These are phyloP conservation scores for Aspergillus candidus DNA, from an alignment of 2,329 filamentous ascomycete species.

Conservation along the genomic window DNA sequence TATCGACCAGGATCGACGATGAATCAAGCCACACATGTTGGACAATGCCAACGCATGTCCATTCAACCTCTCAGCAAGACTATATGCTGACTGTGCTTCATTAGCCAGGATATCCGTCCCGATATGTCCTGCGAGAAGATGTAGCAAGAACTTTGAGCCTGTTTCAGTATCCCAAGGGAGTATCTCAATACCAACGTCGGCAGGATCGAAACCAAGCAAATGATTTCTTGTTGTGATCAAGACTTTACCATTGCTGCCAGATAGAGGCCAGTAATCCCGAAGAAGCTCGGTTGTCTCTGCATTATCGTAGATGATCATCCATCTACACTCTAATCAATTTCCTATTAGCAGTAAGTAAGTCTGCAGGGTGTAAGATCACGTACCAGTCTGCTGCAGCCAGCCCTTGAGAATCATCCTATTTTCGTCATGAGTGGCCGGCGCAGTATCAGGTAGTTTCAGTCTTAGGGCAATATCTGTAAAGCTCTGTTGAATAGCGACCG, in stretches of 20 bases:
- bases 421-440: background rate
- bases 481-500: slow-evolving; percentile 1
- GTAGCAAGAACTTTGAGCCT: slow-evolving; percentile 3
- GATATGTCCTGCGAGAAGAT: slow-evolving; percentile 1
- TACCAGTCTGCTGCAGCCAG: slow-evolving; percentile 3
- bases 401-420: background rate
- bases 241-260: background rate
- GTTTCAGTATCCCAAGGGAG: slow-evolving; percentile 1
- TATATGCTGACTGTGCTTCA: background rate
- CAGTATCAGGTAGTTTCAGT: slow-evolving; percentile 3
- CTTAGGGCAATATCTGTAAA: slow-evolving; percentile 3
- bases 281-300: slow-evolving; percentile 1
- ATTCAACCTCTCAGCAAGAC: background rate
- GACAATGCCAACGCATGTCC: slow-evolving; percentile 2
- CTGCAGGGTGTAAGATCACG: background rate
- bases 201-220: slow-evolving; percentile 1
- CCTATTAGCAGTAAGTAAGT: background rate
- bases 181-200: background rate
- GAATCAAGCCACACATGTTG: slow-evolving; percentile 3
- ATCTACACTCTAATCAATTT: background rate
- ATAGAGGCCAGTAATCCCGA: background rate
- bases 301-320: slow-evolving; percentile 3
- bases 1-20: slow-evolving; percentile 3
- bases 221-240: slow-evolving; percentile 2
- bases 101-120: background rate